Evolutionary conservation across 768 basidiomycete genomes (phyloP).

Genomic region (Cyclocybe cylindracea): DNA sequence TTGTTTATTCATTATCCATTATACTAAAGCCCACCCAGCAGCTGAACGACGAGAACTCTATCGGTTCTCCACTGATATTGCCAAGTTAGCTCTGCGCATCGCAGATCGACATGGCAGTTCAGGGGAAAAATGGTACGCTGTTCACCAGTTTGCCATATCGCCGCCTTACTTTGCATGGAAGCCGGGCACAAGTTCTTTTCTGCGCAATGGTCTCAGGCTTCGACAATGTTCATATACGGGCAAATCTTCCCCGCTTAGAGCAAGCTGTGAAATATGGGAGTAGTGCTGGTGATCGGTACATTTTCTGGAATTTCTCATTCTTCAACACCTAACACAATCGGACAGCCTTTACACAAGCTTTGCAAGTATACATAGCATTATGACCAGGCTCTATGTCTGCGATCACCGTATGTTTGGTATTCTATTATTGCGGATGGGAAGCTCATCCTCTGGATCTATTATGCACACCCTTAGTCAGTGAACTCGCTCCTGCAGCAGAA

Average conservation of each 20-base stretch:
- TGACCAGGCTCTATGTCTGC: conserved; percentile 58
- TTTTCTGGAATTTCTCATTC: background rate
- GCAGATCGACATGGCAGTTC: conserved; percentile 64
- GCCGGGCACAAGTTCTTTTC: conserved; percentile 63
- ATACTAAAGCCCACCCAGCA: conserved; percentile 33
- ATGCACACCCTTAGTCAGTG: conserved; percentile 45
- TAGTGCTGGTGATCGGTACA: conserved; percentile 67
- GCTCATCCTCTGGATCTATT: background rate
- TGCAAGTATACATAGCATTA: conserved; percentile 53
- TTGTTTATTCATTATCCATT: background rate
- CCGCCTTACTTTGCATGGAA: conserved; percentile 17
- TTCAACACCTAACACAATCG: background rate
- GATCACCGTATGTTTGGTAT: conserved; percentile 52
- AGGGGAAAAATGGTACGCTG: conserved; percentile 66
- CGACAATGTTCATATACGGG: conserved; percentile 64
- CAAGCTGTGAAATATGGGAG: conserved; percentile 66
- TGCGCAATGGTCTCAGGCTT: conserved; percentile 67
- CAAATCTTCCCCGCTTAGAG: conserved; percentile 60
- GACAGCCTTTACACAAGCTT: conserved; percentile 63
- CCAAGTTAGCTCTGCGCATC: conserved; percentile 65
- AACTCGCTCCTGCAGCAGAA: conserved; percentile 57
- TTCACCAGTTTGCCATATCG: conserved; percentile 3
- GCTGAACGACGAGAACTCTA: conserved; percentile 65
- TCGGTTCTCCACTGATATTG: conserved; percentile 68
- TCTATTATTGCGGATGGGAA: background rate